These are phyloP conservation scores for apple (Malus domestica) DNA, from an alignment of 306 rosid genomes.

Conservation along the genomic window DNA sequence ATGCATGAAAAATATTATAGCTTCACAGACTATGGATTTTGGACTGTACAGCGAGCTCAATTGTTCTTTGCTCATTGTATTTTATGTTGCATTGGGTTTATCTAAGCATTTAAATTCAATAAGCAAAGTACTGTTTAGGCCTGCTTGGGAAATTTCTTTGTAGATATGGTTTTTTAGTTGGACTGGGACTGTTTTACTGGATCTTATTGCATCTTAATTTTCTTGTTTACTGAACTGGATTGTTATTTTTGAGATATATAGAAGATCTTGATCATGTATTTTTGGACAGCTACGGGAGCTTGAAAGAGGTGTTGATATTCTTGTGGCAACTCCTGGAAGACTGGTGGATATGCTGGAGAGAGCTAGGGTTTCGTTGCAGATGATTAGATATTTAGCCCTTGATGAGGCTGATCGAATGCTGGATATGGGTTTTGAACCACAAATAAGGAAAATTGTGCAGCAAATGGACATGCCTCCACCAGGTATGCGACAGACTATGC, in stretches of 20 bases:
- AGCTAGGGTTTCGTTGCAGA: constrained; percentile 71
- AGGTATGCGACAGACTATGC: constrained; percentile 74
- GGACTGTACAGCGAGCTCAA: not conserved
- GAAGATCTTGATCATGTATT: constrained; percentile 12
- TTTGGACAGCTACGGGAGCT: constrained; percentile 70
- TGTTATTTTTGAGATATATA: not conserved
- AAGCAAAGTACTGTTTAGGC: not conserved
- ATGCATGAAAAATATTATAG: not conserved
- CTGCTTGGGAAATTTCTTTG: not conserved
- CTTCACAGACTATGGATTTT: not conserved
- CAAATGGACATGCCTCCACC: constrained; percentile 91
- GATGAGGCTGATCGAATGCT: constrained; percentile 80
- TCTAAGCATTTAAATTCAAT: not conserved
- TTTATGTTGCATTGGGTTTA: not conserved
- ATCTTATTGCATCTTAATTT: not conserved
- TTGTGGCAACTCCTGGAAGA: constrained; percentile 96
- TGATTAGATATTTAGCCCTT: constrained; percentile 67
- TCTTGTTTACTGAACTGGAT: not conserved
- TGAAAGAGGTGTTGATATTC: constrained; percentile 91
- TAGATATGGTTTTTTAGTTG: not conserved
- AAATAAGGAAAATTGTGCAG: constrained; percentile 66
- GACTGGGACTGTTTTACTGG: not conserved
- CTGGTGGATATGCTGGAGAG: constrained; percentile 87
- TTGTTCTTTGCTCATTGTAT: not conserved
- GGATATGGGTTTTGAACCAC: constrained; percentile 83